Conservation (phyloP, 2,329 filamentous ascomycete species). For the Malbranchea zuffiana region DNA sequence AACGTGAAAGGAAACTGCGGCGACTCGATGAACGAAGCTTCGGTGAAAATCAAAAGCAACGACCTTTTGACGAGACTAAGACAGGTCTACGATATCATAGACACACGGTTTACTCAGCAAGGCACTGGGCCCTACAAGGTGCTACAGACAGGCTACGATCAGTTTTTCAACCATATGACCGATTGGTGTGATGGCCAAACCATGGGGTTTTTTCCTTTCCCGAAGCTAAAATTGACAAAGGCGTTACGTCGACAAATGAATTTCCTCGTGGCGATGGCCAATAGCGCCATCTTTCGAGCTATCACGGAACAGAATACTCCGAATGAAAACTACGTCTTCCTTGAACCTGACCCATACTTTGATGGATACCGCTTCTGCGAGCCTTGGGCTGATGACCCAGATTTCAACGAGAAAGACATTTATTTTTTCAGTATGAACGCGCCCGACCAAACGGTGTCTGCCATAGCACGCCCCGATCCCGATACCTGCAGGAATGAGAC, state of each 20-base stretch:
- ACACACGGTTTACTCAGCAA: background rate
- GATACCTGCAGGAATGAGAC: no score
- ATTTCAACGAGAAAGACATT: background rate
- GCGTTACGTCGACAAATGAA: background rate
- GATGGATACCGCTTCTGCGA: slow-evolving; percentile 1
- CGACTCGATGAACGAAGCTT: background rate
- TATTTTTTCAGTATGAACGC: background rate
- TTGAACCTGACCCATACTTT: background rate
- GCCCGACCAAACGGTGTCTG: background rate
- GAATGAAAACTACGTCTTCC: background rate
- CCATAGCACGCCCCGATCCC: no score
- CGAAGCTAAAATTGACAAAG: background rate
- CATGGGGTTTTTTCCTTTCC: background rate
- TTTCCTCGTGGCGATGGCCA: background rate
- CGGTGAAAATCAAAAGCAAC: background rate
- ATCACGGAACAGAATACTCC: background rate
- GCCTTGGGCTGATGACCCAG: background rate
- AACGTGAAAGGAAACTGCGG: background rate
- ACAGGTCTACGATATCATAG: background rate
- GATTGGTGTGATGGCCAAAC: slow-evolving; percentile 1
- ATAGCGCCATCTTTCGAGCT: background rate
- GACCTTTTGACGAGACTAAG: background rate
- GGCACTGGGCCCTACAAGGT: background rate
- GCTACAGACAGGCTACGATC: background rate
- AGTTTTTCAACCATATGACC: background rate